phyloP scores from a whole-genome alignment of 306 rosid species.

The Luffa acutangula region DNA sequence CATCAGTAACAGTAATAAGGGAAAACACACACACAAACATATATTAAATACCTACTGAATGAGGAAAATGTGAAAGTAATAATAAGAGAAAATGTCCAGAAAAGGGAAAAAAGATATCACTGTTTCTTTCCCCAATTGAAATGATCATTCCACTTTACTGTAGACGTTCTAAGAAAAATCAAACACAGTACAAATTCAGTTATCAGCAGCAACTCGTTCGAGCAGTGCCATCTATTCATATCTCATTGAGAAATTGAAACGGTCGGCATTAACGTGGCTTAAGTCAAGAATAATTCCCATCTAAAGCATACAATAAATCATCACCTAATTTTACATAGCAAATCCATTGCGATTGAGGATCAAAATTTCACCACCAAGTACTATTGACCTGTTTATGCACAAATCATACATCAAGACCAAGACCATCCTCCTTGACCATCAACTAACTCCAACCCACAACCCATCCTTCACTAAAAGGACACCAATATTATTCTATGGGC shows the following conservation, averaged over 20 bases:
- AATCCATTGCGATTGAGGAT: no score
- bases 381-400: not conserved
- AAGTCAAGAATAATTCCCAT: not conserved
- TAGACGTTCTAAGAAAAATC: not conserved
- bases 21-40: not conserved
- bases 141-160: not conserved
- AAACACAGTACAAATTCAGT: not conserved
- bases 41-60: not conserved
- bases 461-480: not conserved
- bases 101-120: not conserved
- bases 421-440: not conserved
- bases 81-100: not conserved
- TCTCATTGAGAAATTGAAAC: not conserved
- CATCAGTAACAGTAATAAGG: not conserved
- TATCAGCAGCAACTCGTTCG: no score
- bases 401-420: not conserved
- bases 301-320: not conserved
- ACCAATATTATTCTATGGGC: not conserved
- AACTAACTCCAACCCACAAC: no score
- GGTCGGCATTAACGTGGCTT: not conserved
- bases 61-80: not conserved
- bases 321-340: not conserved
- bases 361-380: not conserved
- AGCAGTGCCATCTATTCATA: not conserved
- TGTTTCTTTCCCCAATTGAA: not conserved